A percentile compares a stretch with the other conserved stretches of the same genome.
Evolutionary conservation across 306 rosid genomes (phyloP).

Genomic region (Psophocarpus tetragonolobus): DNA sequence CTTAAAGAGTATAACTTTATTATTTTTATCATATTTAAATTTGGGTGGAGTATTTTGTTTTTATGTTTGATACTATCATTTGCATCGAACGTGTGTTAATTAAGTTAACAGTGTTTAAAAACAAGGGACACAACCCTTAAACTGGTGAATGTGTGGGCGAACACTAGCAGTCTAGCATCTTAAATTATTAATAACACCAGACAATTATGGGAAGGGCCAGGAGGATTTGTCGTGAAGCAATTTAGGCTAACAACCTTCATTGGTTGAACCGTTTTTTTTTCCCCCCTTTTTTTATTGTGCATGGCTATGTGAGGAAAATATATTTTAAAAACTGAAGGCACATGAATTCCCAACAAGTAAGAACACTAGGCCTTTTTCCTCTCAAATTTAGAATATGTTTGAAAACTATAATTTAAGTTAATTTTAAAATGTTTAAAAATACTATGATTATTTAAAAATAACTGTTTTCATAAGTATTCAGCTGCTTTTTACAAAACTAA

Average conservation of each 20-base stretch:
- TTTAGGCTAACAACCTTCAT: slow-evolving; percentile 6
- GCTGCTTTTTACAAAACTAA: too few relatives aligned
- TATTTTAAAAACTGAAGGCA: slow-evolving; percentile 21
- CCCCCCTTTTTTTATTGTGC: too few relatives aligned
- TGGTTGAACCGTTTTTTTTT: slow-evolving; percentile 2
- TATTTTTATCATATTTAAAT: too few relatives aligned
- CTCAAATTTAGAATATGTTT: neutral
- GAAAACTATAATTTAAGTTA: too few relatives aligned
- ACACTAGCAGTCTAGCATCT: neutral
- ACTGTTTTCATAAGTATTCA: too few relatives aligned
- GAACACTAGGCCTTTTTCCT: slow-evolving; percentile 6
- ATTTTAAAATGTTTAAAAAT: too few relatives aligned
- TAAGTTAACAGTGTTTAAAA: neutral
- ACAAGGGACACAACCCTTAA: slow-evolving; percentile 37
- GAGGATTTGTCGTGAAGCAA: slow-evolving; percentile 32
- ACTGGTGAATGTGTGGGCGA: slow-evolving; percentile 37
- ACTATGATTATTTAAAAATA: too few relatives aligned
- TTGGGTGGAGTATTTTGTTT: too few relatives aligned
- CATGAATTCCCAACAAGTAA: slow-evolving; percentile 20
- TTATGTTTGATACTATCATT: neutral
- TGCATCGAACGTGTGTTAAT: neutral
- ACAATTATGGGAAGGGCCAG: slow-evolving; percentile 7
- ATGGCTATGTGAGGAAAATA: slow-evolving; percentile 7
- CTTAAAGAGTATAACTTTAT: too few relatives aligned
- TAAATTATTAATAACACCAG: neutral